Base-by-base conservation (phyloP, 1,284 basidiomycete genomes). In the Coniferiporia sulphurascens region DNA sequence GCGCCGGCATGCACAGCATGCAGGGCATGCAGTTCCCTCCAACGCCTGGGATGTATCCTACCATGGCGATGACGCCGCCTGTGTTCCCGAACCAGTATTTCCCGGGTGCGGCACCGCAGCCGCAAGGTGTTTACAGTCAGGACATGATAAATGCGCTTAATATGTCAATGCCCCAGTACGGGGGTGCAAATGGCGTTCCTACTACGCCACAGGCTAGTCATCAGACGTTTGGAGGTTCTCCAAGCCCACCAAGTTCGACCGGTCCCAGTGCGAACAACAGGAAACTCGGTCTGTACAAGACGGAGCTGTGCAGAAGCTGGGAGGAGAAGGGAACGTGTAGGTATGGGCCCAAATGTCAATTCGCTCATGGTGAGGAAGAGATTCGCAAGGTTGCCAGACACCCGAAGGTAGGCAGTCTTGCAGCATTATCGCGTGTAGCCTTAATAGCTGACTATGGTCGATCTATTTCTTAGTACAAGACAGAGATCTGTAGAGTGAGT, bases 271-370 rank as follows among this genome's bases (percentile, higher is more conserved):
- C 90, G 3, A 93, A 92, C 73, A 95, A 94, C 68, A 81, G 89
- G 65, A 95, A 95, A 75, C 72, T 91, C 36, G 90, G 89, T 21
- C 70, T 95, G 51, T 95, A 95, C 80, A 95, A 95, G 80, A 95
- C 93, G 0, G 93, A 95, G 70, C 67, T 95, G 38, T 95, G 93
- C 73, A 79, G 93, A 63, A 93, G 91, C 70, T 95, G 93, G 92
- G 93, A 94, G 71, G 93, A 95, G 74, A 93, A 93, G 69, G 91
- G 92, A 1, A 77, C 79, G n/a, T 95, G 93, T 72, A 81, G 91
- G 48, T 95, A 95, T 67, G 89, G 87, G 8, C 73, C 82, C 43
- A 94, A 93, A 72, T 94, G 92, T 69, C 92, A 94, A 71, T 94
- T 94, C 69, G 92, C 93, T 27, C 93, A 95, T 67, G 93, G 93